Evolutionary conservation across 2,329 filamentous ascomycete species (phyloP).

Genomic region (Aureobasidium sp.): DNA sequence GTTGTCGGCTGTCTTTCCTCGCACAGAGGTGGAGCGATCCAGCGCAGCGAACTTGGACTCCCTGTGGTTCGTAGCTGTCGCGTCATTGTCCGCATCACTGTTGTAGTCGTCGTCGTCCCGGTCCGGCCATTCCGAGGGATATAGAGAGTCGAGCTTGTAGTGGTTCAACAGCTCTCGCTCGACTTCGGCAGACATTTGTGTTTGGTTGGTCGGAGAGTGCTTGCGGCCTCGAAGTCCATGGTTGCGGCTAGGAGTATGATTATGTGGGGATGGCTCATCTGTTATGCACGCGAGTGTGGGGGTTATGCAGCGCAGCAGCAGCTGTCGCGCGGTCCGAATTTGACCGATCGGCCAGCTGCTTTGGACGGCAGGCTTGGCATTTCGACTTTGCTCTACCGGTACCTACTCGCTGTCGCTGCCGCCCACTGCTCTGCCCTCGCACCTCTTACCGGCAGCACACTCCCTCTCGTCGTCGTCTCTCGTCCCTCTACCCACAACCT

Average conservation of each 20-base stretch:
- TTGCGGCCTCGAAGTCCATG: background rate
- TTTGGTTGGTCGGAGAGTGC: background rate
- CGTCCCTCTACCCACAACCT: constrained; percentile 4
- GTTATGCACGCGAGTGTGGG: background rate
- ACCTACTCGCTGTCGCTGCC: background rate
- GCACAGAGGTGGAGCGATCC: constrained; percentile 58
- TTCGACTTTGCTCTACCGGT: background rate
- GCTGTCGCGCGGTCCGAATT: background rate
- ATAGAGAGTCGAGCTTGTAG: constrained; percentile 75
- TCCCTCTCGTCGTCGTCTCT: constrained; percentile 9
- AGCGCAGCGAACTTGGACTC: constrained; percentile 81
- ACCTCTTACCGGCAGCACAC: background rate
- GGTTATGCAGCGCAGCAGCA: background rate
- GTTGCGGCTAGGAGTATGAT: background rate
- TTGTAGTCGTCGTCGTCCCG: constrained; percentile 74
- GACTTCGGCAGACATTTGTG: constrained; percentile 54
- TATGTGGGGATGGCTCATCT: background rate
- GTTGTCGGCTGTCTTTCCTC: constrained; percentile 63
- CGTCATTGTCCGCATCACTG: constrained; percentile 44
- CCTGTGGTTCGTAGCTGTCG: constrained; percentile 17
- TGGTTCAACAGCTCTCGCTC: constrained; percentile 76
- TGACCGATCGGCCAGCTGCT: background rate
- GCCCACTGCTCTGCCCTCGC: background rate
- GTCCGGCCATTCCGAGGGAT: constrained; percentile 77
- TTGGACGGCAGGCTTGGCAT: background rate